Evolutionary conservation across 106 monocot species (phyloP).

Genomic region (Allium sativum): DNA sequence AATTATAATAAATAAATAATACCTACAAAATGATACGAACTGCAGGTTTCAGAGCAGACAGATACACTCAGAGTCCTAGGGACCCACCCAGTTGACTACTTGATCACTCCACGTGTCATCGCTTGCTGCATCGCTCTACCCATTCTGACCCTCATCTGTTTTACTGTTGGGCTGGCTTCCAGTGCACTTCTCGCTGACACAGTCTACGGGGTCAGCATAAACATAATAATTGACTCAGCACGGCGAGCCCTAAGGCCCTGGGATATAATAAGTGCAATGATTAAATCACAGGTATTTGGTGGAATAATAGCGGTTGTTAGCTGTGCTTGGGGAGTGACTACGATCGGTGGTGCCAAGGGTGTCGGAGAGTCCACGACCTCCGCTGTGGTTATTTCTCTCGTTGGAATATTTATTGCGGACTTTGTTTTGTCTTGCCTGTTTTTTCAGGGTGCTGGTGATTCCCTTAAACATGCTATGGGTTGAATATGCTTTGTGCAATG

Average conservation of each 20-base stretch:
- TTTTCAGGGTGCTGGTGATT: conserved; percentile 92
- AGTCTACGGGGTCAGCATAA: conserved; percentile 57
- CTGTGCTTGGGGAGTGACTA: conserved; percentile 87
- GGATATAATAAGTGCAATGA: conserved; percentile 73
- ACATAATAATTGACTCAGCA: conserved; percentile 78
- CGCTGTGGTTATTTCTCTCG: conserved; percentile 63
- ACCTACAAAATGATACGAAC: too few species aligned
- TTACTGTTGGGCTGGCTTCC: conserved; percentile 63
- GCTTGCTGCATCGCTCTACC: conserved; percentile 72
- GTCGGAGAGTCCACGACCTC: conserved; percentile 75
- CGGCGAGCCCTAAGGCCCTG: conserved; percentile 51
- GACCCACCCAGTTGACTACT: conserved; percentile 55
- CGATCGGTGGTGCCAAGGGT: conserved; percentile 66
- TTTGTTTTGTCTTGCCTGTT: conserved; percentile 64
- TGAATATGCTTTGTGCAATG: conserved; percentile 7
- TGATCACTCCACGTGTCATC: conserved; percentile 63
- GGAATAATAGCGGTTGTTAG: conserved; percentile 76
- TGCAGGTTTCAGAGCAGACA: conserved; percentile 79
- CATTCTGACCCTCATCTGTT: conserved; percentile 63
- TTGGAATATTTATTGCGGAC: conserved; percentile 72
- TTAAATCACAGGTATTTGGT: conserved; percentile 81
- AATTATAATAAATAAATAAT: too few species aligned
- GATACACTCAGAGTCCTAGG: conserved; percentile 73
- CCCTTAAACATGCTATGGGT: conserved; percentile 86
- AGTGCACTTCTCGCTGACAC: conserved; percentile 60